Conservation (phyloP, 1,139 yeast genomes). For the Casaregolazyma suthepensis region DNA sequence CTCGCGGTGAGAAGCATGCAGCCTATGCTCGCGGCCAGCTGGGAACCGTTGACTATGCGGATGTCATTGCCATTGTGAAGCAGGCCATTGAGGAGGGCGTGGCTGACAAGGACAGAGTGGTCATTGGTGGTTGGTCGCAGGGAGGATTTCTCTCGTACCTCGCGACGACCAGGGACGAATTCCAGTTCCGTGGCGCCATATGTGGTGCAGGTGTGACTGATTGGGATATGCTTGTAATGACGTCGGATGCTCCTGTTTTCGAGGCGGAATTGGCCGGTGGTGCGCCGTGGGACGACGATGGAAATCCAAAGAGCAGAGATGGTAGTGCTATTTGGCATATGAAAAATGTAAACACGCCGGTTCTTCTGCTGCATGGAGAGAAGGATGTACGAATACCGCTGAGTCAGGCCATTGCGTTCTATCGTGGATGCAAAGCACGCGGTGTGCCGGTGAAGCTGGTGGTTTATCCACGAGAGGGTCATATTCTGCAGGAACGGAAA, state of each 20-base stretch:
- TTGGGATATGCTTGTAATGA: neutral
- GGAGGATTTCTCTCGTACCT: neutral
- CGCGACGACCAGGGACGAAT: neutral
- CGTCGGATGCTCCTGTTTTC: neutral
- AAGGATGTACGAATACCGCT: neutral
- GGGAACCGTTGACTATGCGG: neutral
- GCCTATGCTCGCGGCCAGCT: neutral
- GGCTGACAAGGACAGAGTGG: conserved; percentile 1
- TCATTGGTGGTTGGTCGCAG: neutral
- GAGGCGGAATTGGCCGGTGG: neutral
- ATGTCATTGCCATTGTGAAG: conserved; percentile 6
- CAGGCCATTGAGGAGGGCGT: conserved; percentile 2
- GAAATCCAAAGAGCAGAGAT: neutral
- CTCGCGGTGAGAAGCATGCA: neutral
- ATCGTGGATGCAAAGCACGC: neutral
- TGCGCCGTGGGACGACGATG: neutral
- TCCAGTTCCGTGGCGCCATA: neutral
- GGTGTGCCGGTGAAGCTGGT: neutral
- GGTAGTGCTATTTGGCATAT: neutral
- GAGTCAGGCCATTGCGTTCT: neutral
- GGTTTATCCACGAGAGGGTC: neutral
- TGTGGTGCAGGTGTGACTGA: neutral
- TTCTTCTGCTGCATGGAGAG: neutral
- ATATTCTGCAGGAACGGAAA: neutral
- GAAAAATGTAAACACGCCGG: neutral